These are phyloP conservation scores for Globisporangium viniferum DNA, from an alignment of 352 stramenopile genomes.

Conservation along the genomic window DNA sequence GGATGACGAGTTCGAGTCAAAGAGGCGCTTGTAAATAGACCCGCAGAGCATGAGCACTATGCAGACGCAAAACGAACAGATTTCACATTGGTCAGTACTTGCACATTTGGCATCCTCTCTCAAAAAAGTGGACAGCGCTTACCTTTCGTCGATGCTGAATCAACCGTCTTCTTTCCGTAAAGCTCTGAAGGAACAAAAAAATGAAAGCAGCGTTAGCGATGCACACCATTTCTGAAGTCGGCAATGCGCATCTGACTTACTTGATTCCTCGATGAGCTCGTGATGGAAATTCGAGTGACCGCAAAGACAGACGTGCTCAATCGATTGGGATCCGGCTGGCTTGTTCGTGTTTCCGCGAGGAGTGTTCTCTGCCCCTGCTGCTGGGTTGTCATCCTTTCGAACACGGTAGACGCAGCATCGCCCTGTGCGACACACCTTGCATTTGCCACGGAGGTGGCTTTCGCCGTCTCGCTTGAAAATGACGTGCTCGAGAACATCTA, in stretches of 20 bases:
- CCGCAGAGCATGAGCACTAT: conserved; percentile 68
- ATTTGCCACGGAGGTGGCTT: conserved; percentile 62
- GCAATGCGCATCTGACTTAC: conserved; percentile 30
- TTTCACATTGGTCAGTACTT: neutral
- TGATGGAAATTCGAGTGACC: conserved; percentile 75
- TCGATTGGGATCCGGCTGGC: conserved; percentile 21
- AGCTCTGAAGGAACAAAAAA: conserved; percentile 33
- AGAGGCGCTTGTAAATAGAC: conserved; percentile 70
- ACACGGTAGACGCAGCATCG: conserved; percentile 67
- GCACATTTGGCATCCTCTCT: neutral
- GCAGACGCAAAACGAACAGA: conserved; percentile 12
- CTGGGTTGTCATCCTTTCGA: conserved; percentile 27
- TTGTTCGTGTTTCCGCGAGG: conserved; percentile 22
- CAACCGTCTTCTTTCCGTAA: conserved; percentile 57
- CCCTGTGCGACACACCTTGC: conserved; percentile 65
- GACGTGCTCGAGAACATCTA: conserved; percentile 74
- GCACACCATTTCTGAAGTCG: neutral
- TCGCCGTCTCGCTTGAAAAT: conserved; percentile 75
- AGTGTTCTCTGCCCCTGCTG: conserved; percentile 15
- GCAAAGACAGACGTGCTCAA: conserved; percentile 52
- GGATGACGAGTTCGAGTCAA: conserved; percentile 49
- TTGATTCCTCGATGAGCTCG: conserved; percentile 69
- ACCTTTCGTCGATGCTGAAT: conserved; percentile 67
- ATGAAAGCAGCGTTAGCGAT: conserved; percentile 14
- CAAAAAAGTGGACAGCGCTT: neutral